Conservation (phyloP, 2,329 filamentous ascomycete species). For the Fusarium sp. region DNA sequence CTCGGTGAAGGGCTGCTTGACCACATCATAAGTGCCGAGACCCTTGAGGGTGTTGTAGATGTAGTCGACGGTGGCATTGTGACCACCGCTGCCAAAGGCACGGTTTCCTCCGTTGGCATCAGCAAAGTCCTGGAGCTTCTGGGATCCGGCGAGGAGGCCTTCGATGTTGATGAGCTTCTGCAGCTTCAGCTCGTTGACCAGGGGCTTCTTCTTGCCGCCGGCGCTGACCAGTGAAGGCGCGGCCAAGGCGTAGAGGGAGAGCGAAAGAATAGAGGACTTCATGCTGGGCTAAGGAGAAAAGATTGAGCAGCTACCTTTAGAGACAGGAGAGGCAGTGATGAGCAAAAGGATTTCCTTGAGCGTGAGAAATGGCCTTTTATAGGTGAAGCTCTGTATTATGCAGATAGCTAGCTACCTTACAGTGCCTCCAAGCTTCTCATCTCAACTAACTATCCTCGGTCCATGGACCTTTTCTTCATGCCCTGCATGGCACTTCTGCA, state of each 20-base stretch:
- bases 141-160: slow-evolving; percentile 53
- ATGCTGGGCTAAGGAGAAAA: slow-evolving; percentile 26
- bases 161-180: slow-evolving; percentile 52
- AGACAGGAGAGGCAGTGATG: slow-evolving; percentile 21
- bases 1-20: slow-evolving; percentile 56
- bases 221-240: slow-evolving; percentile 39
- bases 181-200: slow-evolving; percentile 51
- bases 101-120: slow-evolving; percentile 53
- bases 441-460: not conserved
- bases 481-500: slow-evolving; percentile 30
- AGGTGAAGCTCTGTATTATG: not conserved
- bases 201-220: slow-evolving; percentile 41
- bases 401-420: slow-evolving; percentile 1
- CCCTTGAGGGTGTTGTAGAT: slow-evolving; percentile 52
- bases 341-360: slow-evolving; percentile 1
- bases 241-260: slow-evolving; percentile 41
- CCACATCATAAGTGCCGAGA: slow-evolving; percentile 53
- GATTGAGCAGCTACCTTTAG: not conserved
- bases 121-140: slow-evolving; percentile 56
- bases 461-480: not conserved
- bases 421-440: not conserved
- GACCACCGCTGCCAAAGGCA: slow-evolving; percentile 54
- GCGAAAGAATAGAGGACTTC: slow-evolving; percentile 35
- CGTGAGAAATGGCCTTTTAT: not conserved
- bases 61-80: slow-evolving; percentile 57